Conservation (phyloP, 192 early-diverging fungal genomes). For the Coemansia sp. region DNA sequence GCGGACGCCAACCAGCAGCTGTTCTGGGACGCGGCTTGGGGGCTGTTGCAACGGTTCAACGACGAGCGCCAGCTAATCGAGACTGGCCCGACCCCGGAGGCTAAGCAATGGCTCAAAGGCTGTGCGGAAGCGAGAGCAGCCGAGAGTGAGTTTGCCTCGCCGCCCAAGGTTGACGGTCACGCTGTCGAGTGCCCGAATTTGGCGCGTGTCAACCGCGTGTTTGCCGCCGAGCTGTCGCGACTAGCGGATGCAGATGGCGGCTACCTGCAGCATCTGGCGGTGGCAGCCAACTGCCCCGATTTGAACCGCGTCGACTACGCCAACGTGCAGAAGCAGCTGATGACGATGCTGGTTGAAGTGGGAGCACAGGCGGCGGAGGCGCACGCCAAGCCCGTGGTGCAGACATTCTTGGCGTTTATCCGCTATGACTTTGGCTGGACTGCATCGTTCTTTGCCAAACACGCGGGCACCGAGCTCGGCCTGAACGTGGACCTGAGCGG, state of each 20-base stretch:
- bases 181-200: conserved; percentile 36
- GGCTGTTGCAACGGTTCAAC: conserved; percentile 57
- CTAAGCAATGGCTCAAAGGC: conserved; percentile 22
- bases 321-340: conserved; percentile 63
- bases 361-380: conserved; percentile 61
- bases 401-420: conserved; percentile 63
- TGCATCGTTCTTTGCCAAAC: conserved; percentile 18
- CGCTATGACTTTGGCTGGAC: conserved; percentile 37
- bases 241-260: not conserved
- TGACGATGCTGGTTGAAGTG: conserved; percentile 60
- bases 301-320: conserved; percentile 64
- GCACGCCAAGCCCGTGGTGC: conserved; percentile 60
- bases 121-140: conserved; percentile 9
- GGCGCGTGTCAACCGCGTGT: conserved; percentile 26
- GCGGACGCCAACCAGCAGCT: conserved; percentile 53
- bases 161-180: conserved; percentile 38
- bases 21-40: conserved; percentile 64
- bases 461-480: conserved; percentile 5
- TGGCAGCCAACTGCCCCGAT: conserved; percentile 16
- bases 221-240: conserved; percentile 3
- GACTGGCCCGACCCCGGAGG: conserved; percentile 38
- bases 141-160: conserved; percentile 4
- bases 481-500: conserved; percentile 8
- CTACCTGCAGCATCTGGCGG: conserved; percentile 5
- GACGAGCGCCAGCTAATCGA: conserved; percentile 60